phyloP scores from a whole-genome alignment of 768 basidiomycete species.

The Pleurotus eryngii region DNA sequence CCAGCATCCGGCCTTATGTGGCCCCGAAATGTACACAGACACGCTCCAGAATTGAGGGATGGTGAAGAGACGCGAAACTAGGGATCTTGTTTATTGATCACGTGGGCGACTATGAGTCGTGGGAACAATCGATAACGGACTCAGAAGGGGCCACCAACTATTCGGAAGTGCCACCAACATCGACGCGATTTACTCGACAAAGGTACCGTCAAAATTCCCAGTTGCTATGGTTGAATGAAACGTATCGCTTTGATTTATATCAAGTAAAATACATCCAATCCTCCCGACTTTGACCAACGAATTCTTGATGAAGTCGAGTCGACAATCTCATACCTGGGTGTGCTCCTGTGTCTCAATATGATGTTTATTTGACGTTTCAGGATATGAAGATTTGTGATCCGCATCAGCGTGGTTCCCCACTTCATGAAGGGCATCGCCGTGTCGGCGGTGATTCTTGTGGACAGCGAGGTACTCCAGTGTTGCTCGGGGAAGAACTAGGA shows the following conservation, averaged over 20 bases:
- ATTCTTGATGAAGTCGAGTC: too few relatives aligned
- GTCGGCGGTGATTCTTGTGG: conserved; percentile 10
- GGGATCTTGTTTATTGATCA: neutral
- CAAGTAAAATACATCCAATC: too few relatives aligned
- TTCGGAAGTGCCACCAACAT: too few relatives aligned
- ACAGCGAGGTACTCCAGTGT: conserved; percentile 8
- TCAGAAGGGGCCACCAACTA: too few relatives aligned
- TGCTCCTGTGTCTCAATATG: neutral
- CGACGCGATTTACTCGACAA: too few relatives aligned
- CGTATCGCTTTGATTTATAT: too few relatives aligned
- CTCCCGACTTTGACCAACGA: too few relatives aligned
- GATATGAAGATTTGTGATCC: neutral
- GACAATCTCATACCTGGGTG: neutral
- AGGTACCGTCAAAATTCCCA: too few relatives aligned
- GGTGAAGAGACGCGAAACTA: neutral
- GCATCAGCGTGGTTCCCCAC: neutral
- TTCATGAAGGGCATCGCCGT: neutral
- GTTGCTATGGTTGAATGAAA: too few relatives aligned
- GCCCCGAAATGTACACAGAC: neutral
- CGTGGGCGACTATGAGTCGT: neutral
- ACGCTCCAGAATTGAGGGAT: neutral
- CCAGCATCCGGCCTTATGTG: conserved; percentile 3
- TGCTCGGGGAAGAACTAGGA: conserved; percentile 8
- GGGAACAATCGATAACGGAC: too few relatives aligned
- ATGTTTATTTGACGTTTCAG: neutral